Base-by-base conservation (phyloP, 2,329 filamentous ascomycete species). In the Plenodomus tracheiphilus region DNA sequence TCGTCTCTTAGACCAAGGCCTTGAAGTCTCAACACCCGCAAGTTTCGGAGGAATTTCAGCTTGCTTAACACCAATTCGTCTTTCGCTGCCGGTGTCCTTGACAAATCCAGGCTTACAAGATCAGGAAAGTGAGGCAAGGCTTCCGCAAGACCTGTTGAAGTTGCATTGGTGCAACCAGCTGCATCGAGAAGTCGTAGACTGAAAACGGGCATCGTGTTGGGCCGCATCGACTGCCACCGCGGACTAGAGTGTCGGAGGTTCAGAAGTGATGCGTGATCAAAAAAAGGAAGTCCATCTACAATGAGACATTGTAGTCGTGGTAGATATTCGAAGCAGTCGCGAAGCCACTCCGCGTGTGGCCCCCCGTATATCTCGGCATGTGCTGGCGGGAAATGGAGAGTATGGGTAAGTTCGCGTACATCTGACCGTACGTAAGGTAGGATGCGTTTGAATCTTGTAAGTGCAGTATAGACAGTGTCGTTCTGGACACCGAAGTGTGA, bases 401-500 rank as follows among this genome's bases (percentile, higher is more conserved):
- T 85, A 66, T 85, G 83, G 7, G 82, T 85, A 40, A 84, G 69
- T 41, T 77, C 76, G 43, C 83, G 72, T 21, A 83, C 79, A 49
- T 73, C 73, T 18, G 75, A 66, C 39, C 83, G 74, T 4, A 81
- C 80, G 64, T 77, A 79, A 43, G 76, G 79, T 19, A 85, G 68
- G 9, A 77, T 82, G 43, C 81, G 76, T 62, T 80, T 80, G 69
- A 86, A 85, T 28, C 79, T 76, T 7, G 81, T 84, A 48, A 85
- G 69, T 17, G 82, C 82, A 75, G 79, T 77, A 59, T 85, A 85
- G 22, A 85, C 81, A 8, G 77, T 79, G 61, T 85, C 83, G 59
- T 85, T 82, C 43, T 84, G 77, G 2, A 75, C 75, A 22, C 80
- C 81, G 62, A 85, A 85, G 65, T 85, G 82, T 8, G 81, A 84